Base-by-base conservation (phyloP, 805 yeast species). In the Yarrowia sp. region DNA sequence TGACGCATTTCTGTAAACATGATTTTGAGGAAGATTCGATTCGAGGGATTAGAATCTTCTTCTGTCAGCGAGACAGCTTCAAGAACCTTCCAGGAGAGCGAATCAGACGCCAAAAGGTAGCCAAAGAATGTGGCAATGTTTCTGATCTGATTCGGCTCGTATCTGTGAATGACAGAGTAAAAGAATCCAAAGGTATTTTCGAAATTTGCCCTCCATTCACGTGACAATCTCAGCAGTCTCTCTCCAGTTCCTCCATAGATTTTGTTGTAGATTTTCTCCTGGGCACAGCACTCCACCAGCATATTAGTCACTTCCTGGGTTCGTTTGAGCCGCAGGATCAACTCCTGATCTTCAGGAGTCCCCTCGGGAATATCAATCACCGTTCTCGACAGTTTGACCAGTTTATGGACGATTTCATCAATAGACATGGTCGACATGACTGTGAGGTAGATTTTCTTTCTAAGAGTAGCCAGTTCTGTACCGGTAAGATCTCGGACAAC, bases 331-430 rank as follows among this genome's bases (percentile, higher is more conserved):
- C 9, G 79, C 75, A 36, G 40, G n/a, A 24, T 47, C 33, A 14
- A 72, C 74, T 0, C 79, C 77, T 14, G 82, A 79, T 9, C 81
- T 73, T 20, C 46, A 1, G 66, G 55, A 38, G 24, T 17, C 12
- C 70, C 72, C 14, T 60, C 65, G 1, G 81, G 78, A 9, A 76
- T 70, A 6, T 74, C 70, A 13, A 90, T 73, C 15, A 61, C 55
- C 20, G 66, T 61, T 20, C 66, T 34, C 9, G 66, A 46, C 55
- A 61, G 38, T 73, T 84, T 85, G 47, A 90, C 72, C 7, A 95
- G 78, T 76, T 93, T 93, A 76, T 93, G 98, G 0, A 91, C 92
- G 0, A 97, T 94, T 79, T 95, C 99, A 71, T 91, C 97, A 6
- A 93, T 87, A 0, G 96, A 88, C 88, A 94, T 85, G 69, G 97